Evolutionary conservation across 306 rosid genomes (phyloP), one percentile per base, ranked within the genome.

Genomic region (Fragaria iinumae): DNA sequence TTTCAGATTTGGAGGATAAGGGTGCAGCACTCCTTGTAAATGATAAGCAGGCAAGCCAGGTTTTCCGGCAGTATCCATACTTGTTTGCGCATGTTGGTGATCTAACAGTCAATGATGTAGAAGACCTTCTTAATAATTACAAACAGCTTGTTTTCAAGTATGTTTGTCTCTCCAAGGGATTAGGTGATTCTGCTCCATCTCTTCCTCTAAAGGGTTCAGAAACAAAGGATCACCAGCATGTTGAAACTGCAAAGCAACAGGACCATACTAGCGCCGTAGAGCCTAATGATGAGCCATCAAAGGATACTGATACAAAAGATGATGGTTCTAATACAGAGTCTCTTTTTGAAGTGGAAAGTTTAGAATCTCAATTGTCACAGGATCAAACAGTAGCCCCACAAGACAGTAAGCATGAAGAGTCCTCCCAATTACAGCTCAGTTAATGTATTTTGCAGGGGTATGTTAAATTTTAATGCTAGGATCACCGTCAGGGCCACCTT

Each of bases 1-100:
- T 93, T 83, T 86, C 94, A 1, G 97, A 92, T 85, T 84, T 96
- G 90, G 99, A 96, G 85, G 86, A 86, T 74, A 92, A 88, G 88
- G 98, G 97, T 27, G 98, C 96, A 62, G 73, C 72, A 57, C 74
- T 88, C 81, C 89, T 96, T 62, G 80, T 89, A 60, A 92, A 89
- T 80, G 96, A 96, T 81, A 88, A 92, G 36, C 84, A 76, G 81
- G 85, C 43, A 72, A 86, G 82, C 81, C 96, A 91, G 80, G 89
- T 84, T 69, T 96, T 96, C 78, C 75, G 67, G 73, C 92, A 87
- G 67, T 89, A 83, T 79, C 97, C 97, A 17, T 95, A 85, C 81
- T 78, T 95, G 83, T 95, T 90, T 90, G 90, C 96, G 21, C 84
- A 77, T 65, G 86, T 72, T 16, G 96, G 93, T 55, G 97, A 89